Conservation (phyloP, 1,284 basidiomycete genomes). For the Ganoderma leucocontextum region DNA sequence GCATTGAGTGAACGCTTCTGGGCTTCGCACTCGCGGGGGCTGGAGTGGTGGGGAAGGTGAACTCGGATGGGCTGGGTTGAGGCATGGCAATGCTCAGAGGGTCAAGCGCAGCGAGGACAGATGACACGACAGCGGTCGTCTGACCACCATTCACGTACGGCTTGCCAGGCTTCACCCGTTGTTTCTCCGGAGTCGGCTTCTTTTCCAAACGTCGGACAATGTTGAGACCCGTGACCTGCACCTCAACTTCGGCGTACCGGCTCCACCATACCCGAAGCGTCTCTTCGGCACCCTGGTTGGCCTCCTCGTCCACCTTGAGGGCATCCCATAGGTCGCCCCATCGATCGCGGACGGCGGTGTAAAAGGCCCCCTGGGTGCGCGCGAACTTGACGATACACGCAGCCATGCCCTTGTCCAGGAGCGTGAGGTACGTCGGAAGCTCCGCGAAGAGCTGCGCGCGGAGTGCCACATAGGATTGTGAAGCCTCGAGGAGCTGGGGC, state of each 20-base stretch:
- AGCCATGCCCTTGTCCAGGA: conserved; percentile 65
- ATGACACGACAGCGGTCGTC: conserved; percentile 29
- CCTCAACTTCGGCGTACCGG: conserved; percentile 70
- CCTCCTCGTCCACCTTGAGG: conserved; percentile 76
- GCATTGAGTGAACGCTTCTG: conserved; percentile 31
- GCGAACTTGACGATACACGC: conserved; percentile 59
- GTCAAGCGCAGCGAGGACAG: conserved; percentile 31
- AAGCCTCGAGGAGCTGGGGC: conserved; percentile 69
- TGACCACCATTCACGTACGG: conserved; percentile 26
- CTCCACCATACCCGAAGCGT: conserved; percentile 73
- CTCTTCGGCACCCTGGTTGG: conserved; percentile 68
- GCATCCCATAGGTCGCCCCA: conserved; percentile 86
- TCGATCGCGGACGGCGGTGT: conserved; percentile 59
- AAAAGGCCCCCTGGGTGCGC: conserved; percentile 66
- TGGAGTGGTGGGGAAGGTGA: conserved; percentile 19
- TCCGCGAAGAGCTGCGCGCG: conserved; percentile 73
- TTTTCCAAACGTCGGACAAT: conserved; percentile 46
- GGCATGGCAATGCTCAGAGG: conserved; percentile 23
- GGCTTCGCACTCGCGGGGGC: conserved; percentile 28
- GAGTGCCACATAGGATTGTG: conserved; percentile 76
- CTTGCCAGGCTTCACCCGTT: conserved; percentile 27
- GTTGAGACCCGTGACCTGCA: conserved; percentile 52
- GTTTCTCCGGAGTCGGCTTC: conserved; percentile 28
- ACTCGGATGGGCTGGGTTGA: conserved; percentile 13
- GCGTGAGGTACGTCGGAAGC: conserved; percentile 66